Evolutionary conservation across 805 yeast genomes (phyloP).

Genomic region (Candida chauliodis): DNA sequence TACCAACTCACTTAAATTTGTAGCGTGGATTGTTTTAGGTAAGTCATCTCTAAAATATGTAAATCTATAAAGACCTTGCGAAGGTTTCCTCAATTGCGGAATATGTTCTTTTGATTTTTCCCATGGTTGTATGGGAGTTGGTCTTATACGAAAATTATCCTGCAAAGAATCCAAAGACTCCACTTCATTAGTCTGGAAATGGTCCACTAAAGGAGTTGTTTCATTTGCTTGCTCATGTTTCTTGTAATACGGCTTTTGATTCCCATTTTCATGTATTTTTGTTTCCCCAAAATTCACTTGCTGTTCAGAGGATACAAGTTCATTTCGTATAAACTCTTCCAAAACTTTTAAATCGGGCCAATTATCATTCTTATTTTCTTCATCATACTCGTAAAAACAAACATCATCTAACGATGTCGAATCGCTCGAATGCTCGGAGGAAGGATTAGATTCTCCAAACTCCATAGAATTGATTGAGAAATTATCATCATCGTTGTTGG

Average conservation of each 20-base stretch:
- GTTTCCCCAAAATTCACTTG: conserved; percentile 9
- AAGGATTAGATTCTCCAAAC: conserved; percentile 58
- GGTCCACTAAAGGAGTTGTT: conserved; percentile 27
- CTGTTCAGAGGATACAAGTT: conserved; percentile 3
- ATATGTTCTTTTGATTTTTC: conserved; percentile 34
- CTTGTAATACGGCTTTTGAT: background rate
- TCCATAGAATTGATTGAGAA: conserved; percentile 26
- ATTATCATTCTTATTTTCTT: conserved; percentile 18
- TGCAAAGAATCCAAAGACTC: conserved; percentile 37
- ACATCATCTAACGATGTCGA: conserved; percentile 87
- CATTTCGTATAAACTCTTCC: conserved; percentile 59
- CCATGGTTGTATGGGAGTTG: conserved; percentile 76
- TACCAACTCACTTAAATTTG: conserved; percentile 73
- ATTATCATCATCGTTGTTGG: conserved; percentile 13
- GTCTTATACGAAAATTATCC: conserved; percentile 57
- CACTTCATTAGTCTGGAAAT: conserved; percentile 30
- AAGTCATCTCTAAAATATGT: conserved; percentile 91
- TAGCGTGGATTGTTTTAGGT: conserved; percentile 85
- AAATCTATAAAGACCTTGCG: conserved; percentile 51
- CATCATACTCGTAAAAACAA: conserved; percentile 72
- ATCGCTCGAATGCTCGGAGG: conserved; percentile 56
- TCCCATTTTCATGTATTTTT: conserved; percentile 6
- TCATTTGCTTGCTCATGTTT: conserved; percentile 18
- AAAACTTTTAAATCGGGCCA: conserved; percentile 87
- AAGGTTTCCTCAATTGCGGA: conserved; percentile 15